phyloP scores from a whole-genome alignment of 2,329 filamentous ascomycete species.

The Xylariales sp. region DNA sequence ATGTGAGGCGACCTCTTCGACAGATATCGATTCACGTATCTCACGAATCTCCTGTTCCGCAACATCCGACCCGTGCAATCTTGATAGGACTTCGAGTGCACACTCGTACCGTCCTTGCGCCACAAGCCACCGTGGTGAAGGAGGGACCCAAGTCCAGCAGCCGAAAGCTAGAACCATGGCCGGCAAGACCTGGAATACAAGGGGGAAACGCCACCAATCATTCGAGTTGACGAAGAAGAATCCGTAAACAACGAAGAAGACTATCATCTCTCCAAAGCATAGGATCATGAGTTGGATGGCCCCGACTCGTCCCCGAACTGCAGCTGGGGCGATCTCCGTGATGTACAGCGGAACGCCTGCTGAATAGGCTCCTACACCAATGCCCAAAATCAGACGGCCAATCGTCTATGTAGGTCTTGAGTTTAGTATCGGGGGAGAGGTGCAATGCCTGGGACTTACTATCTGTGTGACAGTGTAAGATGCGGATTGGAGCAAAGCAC shows the following conservation, averaged over 20 bases:
- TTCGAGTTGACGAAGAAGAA: slow-evolving; percentile 23
- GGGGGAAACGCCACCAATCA: slow-evolving; percentile 28
- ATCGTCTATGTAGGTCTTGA: slow-evolving; percentile 12
- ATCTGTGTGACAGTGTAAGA: slow-evolving; percentile 22
- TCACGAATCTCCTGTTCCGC: slow-evolving; percentile 8
- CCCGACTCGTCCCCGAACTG: slow-evolving; percentile 23
- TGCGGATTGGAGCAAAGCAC: slow-evolving; percentile 19
- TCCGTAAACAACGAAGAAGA: slow-evolving; percentile 25
- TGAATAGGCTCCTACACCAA: slow-evolving; percentile 26
- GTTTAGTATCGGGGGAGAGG: not conserved
- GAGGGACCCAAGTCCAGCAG: slow-evolving; percentile 17
- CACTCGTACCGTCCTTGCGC: slow-evolving; percentile 15
- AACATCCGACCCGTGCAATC: slow-evolving; percentile 14
- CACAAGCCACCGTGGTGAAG: slow-evolving; percentile 15
- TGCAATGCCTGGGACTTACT: slow-evolving; percentile 12
- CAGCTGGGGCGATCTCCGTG: slow-evolving; percentile 25
- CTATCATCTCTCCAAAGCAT: slow-evolving; percentile 27
- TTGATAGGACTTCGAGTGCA: slow-evolving; percentile 14
- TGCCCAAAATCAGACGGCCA: slow-evolving; percentile 22
- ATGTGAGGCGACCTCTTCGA: slow-evolving; percentile 8
- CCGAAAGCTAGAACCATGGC: slow-evolving; percentile 18
- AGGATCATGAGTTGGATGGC: slow-evolving; percentile 27
- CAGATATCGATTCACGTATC: slow-evolving; percentile 31
- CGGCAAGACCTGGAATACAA: slow-evolving; percentile 20
- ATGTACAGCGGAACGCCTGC: slow-evolving; percentile 28